A percentile compares a stretch with the other conserved stretches of the same genome.
These are phyloP conservation scores for Hydnomerulius pinastri DNA, from an alignment of 768 basidiomycete genomes.

Conservation along the genomic window DNA sequence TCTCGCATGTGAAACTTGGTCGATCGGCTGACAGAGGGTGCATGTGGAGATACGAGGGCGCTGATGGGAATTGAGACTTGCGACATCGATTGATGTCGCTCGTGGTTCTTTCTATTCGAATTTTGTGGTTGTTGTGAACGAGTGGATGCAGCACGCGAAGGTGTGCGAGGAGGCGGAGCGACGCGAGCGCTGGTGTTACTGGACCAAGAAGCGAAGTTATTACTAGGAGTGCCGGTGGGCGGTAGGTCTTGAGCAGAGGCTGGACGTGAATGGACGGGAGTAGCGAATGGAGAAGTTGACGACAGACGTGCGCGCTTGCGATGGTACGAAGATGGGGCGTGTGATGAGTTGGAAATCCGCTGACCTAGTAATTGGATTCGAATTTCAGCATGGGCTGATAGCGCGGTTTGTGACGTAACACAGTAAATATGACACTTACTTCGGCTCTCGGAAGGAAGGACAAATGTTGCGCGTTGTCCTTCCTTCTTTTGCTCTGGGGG, in stretches of 20 bases:
- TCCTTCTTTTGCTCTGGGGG: slow-evolving; percentile 63
- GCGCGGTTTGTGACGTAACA: slow-evolving; percentile 20
- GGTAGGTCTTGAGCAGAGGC: slow-evolving; percentile 30
- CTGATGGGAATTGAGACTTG: slow-evolving; percentile 79
- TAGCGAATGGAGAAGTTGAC: slow-evolving; percentile 34
- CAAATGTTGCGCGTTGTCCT: slow-evolving; percentile 59
- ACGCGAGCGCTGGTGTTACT: slow-evolving; percentile 34
- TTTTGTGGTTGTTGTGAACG: slow-evolving; percentile 31
- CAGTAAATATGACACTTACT: slow-evolving; percentile 43
- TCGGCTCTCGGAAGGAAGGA: slow-evolving; percentile 53
- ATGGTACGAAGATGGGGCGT: slow-evolving; percentile 72
- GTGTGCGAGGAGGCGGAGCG: slow-evolving; percentile 30
- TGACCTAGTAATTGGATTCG: slow-evolving; percentile 41
- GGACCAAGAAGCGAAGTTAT: slow-evolving; percentile 34
- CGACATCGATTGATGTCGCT: slow-evolving; percentile 56
- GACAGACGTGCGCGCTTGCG: slow-evolving; percentile 71
- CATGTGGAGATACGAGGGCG: slow-evolving; percentile 76
- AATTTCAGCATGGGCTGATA: slow-evolving; percentile 27
- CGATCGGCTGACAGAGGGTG: slow-evolving; percentile 65
- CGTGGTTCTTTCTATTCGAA: slow-evolving; percentile 31
- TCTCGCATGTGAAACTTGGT: slow-evolving; percentile 79
- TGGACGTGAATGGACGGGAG: slow-evolving; percentile 33
- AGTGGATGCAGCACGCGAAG: slow-evolving; percentile 40
- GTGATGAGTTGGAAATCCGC: slow-evolving; percentile 53
- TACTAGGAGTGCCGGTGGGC: slow-evolving; percentile 14